Conservation (phyloP, 441 rosid species). For the Metrosideros polymorpha region DNA sequence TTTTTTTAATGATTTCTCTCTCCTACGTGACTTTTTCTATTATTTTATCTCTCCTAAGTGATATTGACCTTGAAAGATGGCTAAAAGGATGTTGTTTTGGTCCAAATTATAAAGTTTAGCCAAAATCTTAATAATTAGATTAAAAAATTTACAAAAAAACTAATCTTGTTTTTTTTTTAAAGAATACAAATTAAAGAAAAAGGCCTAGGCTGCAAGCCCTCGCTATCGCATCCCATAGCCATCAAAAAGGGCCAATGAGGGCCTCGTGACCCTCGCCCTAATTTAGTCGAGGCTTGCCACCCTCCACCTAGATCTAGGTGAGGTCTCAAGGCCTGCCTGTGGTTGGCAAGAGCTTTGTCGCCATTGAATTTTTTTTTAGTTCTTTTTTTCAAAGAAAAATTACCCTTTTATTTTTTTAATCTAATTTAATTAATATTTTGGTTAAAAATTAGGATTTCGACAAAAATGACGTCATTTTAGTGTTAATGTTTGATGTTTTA, state of each 20-base stretch:
- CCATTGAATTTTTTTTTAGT: no score
- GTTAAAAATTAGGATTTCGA: background rate
- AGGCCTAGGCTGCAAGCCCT: background rate
- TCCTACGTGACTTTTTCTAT: background rate
- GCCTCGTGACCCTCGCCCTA: background rate
- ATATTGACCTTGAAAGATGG: background rate
- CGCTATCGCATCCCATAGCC: accelerated
- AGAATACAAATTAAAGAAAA: background rate
- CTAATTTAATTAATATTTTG: background rate
- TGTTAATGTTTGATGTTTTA: background rate
- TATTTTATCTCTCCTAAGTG: background rate
- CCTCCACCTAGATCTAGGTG: no score
- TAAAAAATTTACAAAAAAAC: no score
- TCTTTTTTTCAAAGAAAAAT: background rate
- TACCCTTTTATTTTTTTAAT: no score
- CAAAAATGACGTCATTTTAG: background rate
- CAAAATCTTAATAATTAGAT: background rate
- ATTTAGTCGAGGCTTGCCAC: background rate
- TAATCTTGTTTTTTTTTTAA: background rate
- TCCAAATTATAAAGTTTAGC: no score
- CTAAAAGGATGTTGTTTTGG: background rate
- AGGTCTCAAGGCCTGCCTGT: background rate
- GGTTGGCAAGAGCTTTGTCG: background rate
- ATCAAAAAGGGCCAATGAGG: background rate
- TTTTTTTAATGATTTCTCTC: no score